These are phyloP conservation scores for Acidomyces sp. DNA, from an alignment of 495 filamentous ascomycete genomes.

Conservation along the genomic window DNA sequence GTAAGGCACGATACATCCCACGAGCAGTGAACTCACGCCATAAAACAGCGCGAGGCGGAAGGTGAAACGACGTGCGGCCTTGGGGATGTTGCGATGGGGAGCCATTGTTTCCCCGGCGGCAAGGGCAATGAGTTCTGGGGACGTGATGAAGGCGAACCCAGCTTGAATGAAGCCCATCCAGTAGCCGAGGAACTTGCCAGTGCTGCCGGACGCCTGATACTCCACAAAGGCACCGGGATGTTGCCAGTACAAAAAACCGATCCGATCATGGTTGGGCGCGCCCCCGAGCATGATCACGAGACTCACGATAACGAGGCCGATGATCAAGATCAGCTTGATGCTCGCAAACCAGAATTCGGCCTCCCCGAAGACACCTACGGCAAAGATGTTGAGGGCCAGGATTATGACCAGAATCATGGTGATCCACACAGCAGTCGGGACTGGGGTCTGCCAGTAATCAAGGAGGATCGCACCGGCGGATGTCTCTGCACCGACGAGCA, in stretches of 20 bases:
- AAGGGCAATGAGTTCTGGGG: conserved; percentile 55
- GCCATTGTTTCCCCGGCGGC: conserved; percentile 73
- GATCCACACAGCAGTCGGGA: conserved; percentile 28
- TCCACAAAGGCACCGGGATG: conserved; percentile 24
- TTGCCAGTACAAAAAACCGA: conserved; percentile 63
- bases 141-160: conserved; percentile 35
- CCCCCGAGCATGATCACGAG: conserved; percentile 55
- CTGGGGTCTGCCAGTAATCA: conserved; percentile 12
- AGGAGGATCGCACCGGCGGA: conserved; percentile 18
- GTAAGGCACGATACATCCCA: conserved; percentile 42
- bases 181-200: conserved; percentile 29
- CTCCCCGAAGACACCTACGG: conserved; percentile 35
- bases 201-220: conserved; percentile 19
- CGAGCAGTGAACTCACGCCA: conserved; percentile 40
- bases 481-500: conserved; percentile 23
- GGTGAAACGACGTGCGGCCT: conserved; percentile 66
- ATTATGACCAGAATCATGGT: conserved; percentile 35
- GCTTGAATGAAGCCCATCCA: conserved; percentile 26
- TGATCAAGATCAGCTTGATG: conserved; percentile 29
- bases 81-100: conserved; percentile 62
- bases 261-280: conserved; percentile 44
- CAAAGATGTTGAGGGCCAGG: conserved; percentile 32
- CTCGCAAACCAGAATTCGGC: conserved; percentile 33
- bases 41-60: conserved; percentile 84
- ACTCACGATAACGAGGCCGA: conserved; percentile 12